Evolutionary conservation across 495 filamentous ascomycete species (phyloP), one percentile per base, ranked within the genome.

Genomic region (Talaromyces borbonicus): DNA sequence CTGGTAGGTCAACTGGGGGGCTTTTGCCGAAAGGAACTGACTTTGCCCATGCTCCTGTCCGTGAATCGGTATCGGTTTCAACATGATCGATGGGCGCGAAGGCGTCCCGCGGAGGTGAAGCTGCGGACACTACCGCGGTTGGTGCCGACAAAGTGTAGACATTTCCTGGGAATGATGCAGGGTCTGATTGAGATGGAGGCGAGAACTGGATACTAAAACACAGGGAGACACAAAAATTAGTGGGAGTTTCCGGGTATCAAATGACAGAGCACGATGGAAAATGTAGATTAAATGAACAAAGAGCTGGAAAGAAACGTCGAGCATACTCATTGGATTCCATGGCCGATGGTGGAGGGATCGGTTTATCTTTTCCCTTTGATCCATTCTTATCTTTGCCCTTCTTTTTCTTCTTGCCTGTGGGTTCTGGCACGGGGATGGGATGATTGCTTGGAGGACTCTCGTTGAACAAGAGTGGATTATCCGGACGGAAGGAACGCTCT

Each of bases 21-120:
- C 71, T 77, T 43, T 69, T 70, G 11, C 68, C 65, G 55, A 62
- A 72, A 0, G 72, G 67, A 18, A 74, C 64, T 1, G 70, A 62
- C 41, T 69, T 61, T 25, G 68, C 66, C 73, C 73, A 77, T 12
- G 61, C 71, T 52, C 66, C 66, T 5, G 69, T 72, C 27, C 66
- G 59, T 18, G 55, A 55, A 18, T 54, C 52, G 11, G 65, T 52
- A 48, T 73, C 64, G 37, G 61, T 57, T 11, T 62, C 63, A 11
- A 50, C 49, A 19, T 59, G 54, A 31, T 49, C 54, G 18, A 68
- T 48, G 27, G 65, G 61, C 19, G 54, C 59, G 5, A 74, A 55
- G 7, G 66, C 65, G 51, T 67, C 67, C 19, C 73, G 60, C 14
- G 64, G 60, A 8, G 72, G 71, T 7, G 68, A 69, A 15, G 60